Conservation (phyloP, 257 asterid genomes). For the Misopates orontium region DNA sequence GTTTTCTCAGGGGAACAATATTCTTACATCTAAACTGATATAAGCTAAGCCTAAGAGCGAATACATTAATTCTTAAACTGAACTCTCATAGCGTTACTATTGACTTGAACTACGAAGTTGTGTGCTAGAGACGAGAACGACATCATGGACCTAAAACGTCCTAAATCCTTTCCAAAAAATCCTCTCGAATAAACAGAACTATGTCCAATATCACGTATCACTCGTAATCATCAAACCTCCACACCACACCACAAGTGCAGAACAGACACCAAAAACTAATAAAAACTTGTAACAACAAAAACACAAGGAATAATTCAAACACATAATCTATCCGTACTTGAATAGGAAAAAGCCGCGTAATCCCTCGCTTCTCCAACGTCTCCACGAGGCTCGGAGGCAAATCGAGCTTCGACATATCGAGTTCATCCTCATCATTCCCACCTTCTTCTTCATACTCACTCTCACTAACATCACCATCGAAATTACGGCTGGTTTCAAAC, state of each 20-base stretch:
- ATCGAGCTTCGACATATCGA: constrained; percentile 60
- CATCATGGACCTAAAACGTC: not conserved
- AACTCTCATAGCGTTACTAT: too few species aligned
- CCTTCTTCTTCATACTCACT: constrained; percentile 31
- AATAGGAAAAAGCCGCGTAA: constrained; percentile 83
- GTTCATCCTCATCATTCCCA: constrained; percentile 48
- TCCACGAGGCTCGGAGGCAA: constrained; percentile 79
- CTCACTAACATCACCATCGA: not conserved
- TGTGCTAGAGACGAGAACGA: too few species aligned
- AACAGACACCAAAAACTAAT: not conserved
- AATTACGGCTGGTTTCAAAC: constrained; percentile 21
- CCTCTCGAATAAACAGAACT: not conserved
- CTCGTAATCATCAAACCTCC: not conserved
- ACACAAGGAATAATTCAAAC: too few species aligned
- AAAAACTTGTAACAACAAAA: not conserved
- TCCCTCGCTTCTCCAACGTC: constrained; percentile 72
- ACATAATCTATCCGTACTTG: constrained; percentile 38
- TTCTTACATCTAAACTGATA: too few species aligned
- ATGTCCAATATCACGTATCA: not conserved
- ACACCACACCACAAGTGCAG: not conserved
- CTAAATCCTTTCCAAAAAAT: not conserved
- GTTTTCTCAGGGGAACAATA: too few species aligned
- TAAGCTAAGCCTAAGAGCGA: too few species aligned
- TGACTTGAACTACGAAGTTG: too few species aligned
- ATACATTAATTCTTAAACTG: too few species aligned